Base-by-base conservation (phyloP, 2,329 filamentous ascomycete genomes). In the Purpureocillium takamizusanense region DNA sequence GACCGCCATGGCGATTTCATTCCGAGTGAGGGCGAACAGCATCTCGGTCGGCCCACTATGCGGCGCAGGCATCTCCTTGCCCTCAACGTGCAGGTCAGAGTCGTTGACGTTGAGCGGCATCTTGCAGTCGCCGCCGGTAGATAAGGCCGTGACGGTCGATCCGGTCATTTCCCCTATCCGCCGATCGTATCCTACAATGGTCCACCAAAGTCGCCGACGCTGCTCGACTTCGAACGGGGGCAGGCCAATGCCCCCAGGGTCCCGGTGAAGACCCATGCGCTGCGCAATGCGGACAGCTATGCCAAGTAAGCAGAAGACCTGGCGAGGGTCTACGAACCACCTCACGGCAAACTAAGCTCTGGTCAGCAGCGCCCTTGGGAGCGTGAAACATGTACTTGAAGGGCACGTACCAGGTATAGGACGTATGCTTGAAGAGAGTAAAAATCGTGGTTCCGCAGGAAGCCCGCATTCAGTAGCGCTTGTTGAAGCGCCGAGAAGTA, bases 201-300 rank as follows among this genome's bases (percentile, higher is more conserved):
- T 75, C 81, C 81, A 87, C 82, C 81, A 86, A 2, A 87, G 61
- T 29, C 83, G 70, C 36, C 82, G 73, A n/a, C 81, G 72, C 57
- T 83, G 72, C 58, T 86, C 82, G 4, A 76, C 71, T 49, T 86
- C 81, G 38, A 78, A 83, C 25, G 65, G 71, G 4, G 59, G 63
- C 3, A 76, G 48, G 4, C 56, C 69, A 37, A 71, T 72, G 39
- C 74, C 66, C 2, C 62, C 63, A 2, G 73, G 67, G 51, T 86
- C 81, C 30, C 67, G 70, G 45, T 86, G 77, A n/a, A 86, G 65
- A 4, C 80, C 80, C 60, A 86, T 73, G 4, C 79, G 71, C 49
- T 82, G 76, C 10, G 76, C 81, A 36, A 83, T 75, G 37, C 81
- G 77, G 18, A 84, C 70, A 1, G 77, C 78, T 28, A 85, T 67